These are phyloP conservation scores for Ogataea paraovalis DNA, from an alignment of 805 yeast genomes.

Conservation along the genomic window DNA sequence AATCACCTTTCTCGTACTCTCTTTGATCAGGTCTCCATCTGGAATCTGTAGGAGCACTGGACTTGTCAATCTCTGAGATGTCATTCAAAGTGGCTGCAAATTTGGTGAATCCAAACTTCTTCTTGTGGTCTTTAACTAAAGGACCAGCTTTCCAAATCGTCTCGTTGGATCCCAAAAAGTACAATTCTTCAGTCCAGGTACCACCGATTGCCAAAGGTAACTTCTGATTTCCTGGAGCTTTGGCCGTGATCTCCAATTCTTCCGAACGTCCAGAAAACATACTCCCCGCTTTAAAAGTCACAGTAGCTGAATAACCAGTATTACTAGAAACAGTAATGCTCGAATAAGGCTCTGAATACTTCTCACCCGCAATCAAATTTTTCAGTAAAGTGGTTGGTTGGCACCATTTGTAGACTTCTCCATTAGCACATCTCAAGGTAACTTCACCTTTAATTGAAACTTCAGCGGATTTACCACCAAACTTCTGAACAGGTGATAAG, in stretches of 20 bases:
- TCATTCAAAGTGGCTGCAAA: constrained; percentile 82
- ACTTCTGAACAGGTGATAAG: constrained; percentile 77
- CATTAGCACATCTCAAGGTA: constrained; percentile 51
- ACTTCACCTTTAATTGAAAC: constrained; percentile 70
- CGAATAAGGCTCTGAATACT: constrained; percentile 83
- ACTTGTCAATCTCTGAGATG: constrained; percentile 66
- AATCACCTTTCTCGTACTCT: constrained; percentile 62
- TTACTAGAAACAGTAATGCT: constrained; percentile 63
- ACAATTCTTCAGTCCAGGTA: constrained; percentile 76
- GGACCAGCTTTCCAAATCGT: constrained; percentile 71
- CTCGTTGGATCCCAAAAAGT: constrained; percentile 37
- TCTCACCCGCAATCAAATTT: constrained; percentile 91
- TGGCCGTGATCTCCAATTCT: constrained; percentile 45
- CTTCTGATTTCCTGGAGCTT: constrained; percentile 33
- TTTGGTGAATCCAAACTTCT: constrained; percentile 80
- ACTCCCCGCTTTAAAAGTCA: constrained; percentile 72
- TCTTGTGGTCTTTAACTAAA: constrained; percentile 51
- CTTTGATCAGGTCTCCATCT: constrained; percentile 84
- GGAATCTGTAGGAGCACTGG: constrained; percentile 82
- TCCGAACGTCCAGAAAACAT: constrained; percentile 88
- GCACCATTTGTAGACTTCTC: constrained; percentile 74
- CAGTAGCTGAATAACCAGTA: constrained; percentile 62
- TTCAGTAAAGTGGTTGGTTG: constrained; percentile 81
- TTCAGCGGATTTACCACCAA: constrained; percentile 94
- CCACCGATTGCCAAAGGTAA: constrained; percentile 48